Evolutionary conservation across 495 filamentous ascomycete species (phyloP), one percentile per base, ranked within the genome.

Genomic region (Penicillium maclennaniae): DNA sequence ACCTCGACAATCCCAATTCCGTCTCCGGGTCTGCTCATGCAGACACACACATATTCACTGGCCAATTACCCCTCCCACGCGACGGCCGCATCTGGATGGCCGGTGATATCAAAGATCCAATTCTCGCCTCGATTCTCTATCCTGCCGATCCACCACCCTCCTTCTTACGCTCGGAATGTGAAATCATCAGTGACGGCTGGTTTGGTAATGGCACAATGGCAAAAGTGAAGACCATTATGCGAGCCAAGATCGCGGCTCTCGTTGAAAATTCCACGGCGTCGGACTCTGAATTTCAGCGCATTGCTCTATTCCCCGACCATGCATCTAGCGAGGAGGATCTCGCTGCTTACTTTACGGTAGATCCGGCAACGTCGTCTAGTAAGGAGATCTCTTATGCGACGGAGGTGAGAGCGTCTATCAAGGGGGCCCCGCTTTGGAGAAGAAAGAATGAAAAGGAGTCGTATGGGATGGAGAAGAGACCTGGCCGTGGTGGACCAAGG

Each of bases 51-150:
- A 66, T 92, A 16, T 98, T 96, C 68, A 87, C 92, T 43, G 92
- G 93, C 36, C 67, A 81, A 39, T 71, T 64, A 4, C 75, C 73
- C 0, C 73, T 91, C 25, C 78, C 79, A 9, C 71, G 75, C 6
- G 89, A 93, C 61, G 91, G 91, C 2, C 88, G 91, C 43, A 83
- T 91, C 51, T 98, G 89, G 86, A 93, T 97, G 75, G 78, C 92
- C 27, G 95, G 92, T 71, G 93, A 98, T 66, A 86, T 98, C 51
- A 83, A 81, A 0, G 92, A 97, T 92, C 17, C 58, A 52, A 64
- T 56, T 52, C 56, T 69, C 3, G 19, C 21, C 26, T 25, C 41
- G 0, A 43, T 70, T 16, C 51, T 73, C 43, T 69, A 65, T 45
- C 65, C 61, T 27, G 40, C 52, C 17, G 43, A 56, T 45, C 37